A percentile compares a stretch with the other conserved stretches of the same genome.
Conservation (phyloP, 116 monocot genomes). For the Posidonia oceanica region DNA sequence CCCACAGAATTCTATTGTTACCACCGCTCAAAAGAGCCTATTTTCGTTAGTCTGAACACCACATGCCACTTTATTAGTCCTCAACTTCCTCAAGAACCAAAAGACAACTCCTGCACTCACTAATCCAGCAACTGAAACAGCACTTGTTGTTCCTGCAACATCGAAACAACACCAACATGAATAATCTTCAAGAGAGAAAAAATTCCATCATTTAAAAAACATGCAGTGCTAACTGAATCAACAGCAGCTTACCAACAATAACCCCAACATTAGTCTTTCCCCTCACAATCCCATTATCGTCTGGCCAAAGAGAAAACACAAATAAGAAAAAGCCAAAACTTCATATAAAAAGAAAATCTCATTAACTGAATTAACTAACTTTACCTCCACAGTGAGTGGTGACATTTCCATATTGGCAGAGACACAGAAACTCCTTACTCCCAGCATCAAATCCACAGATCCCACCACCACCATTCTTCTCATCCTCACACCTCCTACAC, state of each 20-base stretch:
- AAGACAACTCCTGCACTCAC: conserved; percentile 38
- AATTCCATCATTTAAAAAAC: no score
- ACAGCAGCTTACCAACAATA: neutral
- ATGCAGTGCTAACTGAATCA: no score
- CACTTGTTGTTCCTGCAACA: conserved; percentile 28
- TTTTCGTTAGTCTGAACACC: conserved; percentile 70
- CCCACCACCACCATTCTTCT: conserved; percentile 32
- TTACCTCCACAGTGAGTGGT: conserved; percentile 57
- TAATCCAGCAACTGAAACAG: conserved; percentile 33
- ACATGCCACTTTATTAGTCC: conserved; percentile 46
- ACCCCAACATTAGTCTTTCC: neutral
- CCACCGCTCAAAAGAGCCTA: conserved; percentile 36
- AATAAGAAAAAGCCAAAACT: neutral
- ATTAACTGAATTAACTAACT: no score
- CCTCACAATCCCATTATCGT: neutral
- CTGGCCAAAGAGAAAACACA: neutral
- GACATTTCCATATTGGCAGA: conserved; percentile 43
- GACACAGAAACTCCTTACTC: conserved; percentile 32
- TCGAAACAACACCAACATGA: neutral
- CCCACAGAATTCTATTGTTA: no score
- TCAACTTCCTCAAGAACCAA: conserved; percentile 48
- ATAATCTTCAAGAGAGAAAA: neutral
- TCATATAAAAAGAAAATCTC: neutral
- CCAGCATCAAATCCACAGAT: conserved; percentile 52
- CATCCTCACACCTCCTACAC: conserved; percentile 46